These are phyloP conservation scores for Durotheca rogersii DNA, from an alignment of 495 filamentous ascomycete genomes.

Conservation along the genomic window DNA sequence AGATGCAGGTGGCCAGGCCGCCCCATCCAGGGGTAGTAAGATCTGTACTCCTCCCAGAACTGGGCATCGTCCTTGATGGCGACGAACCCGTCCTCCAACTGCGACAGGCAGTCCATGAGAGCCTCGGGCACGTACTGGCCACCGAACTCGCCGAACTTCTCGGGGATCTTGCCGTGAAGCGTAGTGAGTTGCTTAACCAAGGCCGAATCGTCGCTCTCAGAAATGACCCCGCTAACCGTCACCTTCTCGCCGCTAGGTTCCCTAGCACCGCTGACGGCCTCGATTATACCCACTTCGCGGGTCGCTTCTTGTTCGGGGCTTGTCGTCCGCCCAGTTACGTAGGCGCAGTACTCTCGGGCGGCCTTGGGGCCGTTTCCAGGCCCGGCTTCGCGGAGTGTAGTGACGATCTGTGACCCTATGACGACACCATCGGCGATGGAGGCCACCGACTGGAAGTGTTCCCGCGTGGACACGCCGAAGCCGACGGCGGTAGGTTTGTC, in stretches of 20 bases:
- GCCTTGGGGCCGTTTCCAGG: conserved; percentile 68
- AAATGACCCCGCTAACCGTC: conserved; percentile 61
- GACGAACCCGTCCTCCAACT: conserved; percentile 92
- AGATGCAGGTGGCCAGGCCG: conserved; percentile 88
- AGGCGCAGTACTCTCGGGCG: conserved; percentile 83
- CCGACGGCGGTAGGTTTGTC: conserved; percentile 88
- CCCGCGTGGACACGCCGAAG: conserved; percentile 92
- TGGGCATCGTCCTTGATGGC: conserved; percentile 76
- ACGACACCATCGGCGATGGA: conserved; percentile 90
- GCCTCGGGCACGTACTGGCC: conserved; percentile 99
- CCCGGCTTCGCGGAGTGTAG: conserved; percentile 67
- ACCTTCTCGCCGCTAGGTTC: conserved; percentile 53
- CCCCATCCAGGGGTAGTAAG: conserved; percentile 97
- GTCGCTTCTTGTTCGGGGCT: conserved; percentile 48
- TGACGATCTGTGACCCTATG: conserved; percentile 95
- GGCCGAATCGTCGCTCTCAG: conserved; percentile 40
- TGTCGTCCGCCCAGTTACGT: conserved; percentile 67
- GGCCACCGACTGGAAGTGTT: conserved; percentile 86
- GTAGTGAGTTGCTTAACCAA: conserved; percentile 48
- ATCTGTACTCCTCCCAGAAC: conserved; percentile 97
- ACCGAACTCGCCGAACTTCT: conserved; percentile 93
- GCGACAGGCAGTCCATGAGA: conserved; percentile 90
- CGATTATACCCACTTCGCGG: conserved; percentile 62
- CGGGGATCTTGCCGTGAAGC: conserved; percentile 61
- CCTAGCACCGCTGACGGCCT: conserved; percentile 58